Base-by-base conservation (phyloP, 2,329 filamentous ascomycete genomes). In the Talaromyces sp. region DNA sequence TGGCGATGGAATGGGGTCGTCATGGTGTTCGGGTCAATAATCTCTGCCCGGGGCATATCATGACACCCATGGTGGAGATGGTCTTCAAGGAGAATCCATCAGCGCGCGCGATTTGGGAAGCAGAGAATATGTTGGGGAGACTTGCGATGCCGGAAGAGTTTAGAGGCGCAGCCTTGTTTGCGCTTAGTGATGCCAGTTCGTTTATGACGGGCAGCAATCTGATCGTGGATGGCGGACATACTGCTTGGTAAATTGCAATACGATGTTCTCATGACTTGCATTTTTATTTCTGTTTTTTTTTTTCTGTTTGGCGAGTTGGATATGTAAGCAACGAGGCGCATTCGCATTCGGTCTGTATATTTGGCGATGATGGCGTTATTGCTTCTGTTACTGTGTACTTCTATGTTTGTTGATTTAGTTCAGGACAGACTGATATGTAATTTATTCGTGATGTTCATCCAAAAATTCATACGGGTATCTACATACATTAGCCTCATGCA, bases 11-110 rank as follows among this genome's bases (percentile, higher is more conserved):
- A 72, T 86, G 79, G 83, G 82, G 77, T 58, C 77, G 76, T 33
- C 76, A 78, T 73, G 76, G 81, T 0, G 85, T 86, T 58, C 76
- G 83, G 1, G 84, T 86, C 13, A 86, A 86, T 69, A 81, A 79
- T 19, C 69, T 86, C 22, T 84, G 80, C 66, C 83, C 83, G 0
- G 84, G 83, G 0, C 83, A 86, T 66, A 84, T 86, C 52, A 76
- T 85, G 27, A 86, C 84, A 1, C 87, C 89, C 24, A 96, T 97
- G 93, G 91, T 94, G 1, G 86, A 91, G 74, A 85, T 86, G 65
- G 85, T 96, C 37, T 95, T 97, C 72, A 84, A 88, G 69, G 84
- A 90, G 68, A 90, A 86, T 69, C 92, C 92, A 0, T 90, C 93
- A 72, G 70, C 78, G 5, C 70, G 73, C 31, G 74, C 74, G 11